Evolutionary conservation across 805 yeast species (phyloP), one percentile per base, ranked within the genome.

Genomic region (Saccharomycopsis sp.): DNA sequence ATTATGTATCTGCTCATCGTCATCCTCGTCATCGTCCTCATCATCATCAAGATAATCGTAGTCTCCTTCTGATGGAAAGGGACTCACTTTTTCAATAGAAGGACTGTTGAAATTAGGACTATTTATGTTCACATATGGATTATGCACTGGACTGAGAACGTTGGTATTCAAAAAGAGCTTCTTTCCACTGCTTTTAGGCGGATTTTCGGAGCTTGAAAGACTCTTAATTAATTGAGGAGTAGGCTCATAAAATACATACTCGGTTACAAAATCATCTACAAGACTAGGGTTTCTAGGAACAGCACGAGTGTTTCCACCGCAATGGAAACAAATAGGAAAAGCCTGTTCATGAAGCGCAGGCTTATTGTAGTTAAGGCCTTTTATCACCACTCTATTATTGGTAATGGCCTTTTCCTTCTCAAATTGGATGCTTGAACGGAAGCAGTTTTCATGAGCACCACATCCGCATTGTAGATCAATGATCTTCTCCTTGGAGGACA

Each of bases 101-200:
- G 63, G 63, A 44, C 56, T 61, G 22, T n/a, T 23, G 20, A 25
- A 50, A 35, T 53, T 56, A 2, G 63, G 63, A 47, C 62, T 61
- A 47, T 61, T 61, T 34, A 61, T 44, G 50, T 61, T 61, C 35
- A 54, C 58, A 41, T 61, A 61, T 8, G 63, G 63, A 42, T 61
- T 61, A 29, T 51, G 56, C 5, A 9, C 9, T 1, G 57, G 53
- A 22, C 47, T 49, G 15, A 44, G 12, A 8, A 56, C n/a, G 19
- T 22, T 42, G 14, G 62, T 58, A 38, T 58, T 53, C 19, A 58
- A 25, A 24, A 3, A 42, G 23, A 56, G 25, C 20, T 56, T 58
- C 15, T 34, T 47, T 3, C 41, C 24, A 12, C 38, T 52, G 55
- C 12, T 38, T 35, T 23, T 38, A 42, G 8, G n/a, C 5, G 25